Evolutionary conservation across 805 yeast species (phyloP).

Genomic region (Candida ipomoeae): DNA sequence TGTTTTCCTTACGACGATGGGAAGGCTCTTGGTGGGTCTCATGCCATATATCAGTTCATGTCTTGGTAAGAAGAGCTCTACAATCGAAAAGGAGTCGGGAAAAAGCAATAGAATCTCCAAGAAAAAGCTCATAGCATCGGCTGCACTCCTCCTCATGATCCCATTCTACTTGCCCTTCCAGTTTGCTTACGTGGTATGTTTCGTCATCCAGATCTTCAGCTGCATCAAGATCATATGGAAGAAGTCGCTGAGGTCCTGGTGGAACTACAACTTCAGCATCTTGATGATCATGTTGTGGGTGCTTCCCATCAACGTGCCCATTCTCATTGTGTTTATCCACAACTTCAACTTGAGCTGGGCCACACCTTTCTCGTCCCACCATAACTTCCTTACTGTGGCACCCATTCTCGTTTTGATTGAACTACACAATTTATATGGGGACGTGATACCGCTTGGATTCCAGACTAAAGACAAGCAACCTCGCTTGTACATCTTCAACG

Average conservation of each 20-base stretch:
- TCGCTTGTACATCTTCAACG: slow-evolving; percentile 4
- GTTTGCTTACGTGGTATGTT: slow-evolving; percentile 61
- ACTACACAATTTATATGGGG: slow-evolving; percentile 33
- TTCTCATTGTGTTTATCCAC: slow-evolving; percentile 75
- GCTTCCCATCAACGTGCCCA: slow-evolving; percentile 74
- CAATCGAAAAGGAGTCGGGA: background rate
- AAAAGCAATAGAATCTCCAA: background rate
- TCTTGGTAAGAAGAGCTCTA: background rate
- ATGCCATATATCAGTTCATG: background rate
- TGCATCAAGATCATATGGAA: slow-evolving; percentile 32
- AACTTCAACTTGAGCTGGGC: slow-evolving; percentile 74
- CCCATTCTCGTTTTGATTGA: slow-evolving; percentile 66
- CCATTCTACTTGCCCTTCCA: slow-evolving; percentile 75
- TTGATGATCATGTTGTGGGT: slow-evolving; percentile 71
- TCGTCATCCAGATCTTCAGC: slow-evolving; percentile 54
- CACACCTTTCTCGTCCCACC: slow-evolving; percentile 84
- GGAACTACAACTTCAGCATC: slow-evolving; percentile 60
- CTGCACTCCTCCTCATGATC: slow-evolving; percentile 42
- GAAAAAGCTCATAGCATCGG: slow-evolving; percentile 26
- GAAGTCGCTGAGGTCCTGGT: slow-evolving; percentile 21
- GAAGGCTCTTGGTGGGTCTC: slow-evolving; percentile 6
- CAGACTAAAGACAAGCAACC: slow-evolving; percentile 2
- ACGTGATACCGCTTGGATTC: slow-evolving; percentile 35
- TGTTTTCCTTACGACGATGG: slow-evolving; percentile 17
- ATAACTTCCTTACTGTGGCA: slow-evolving; percentile 70